Base-by-base conservation (phyloP, 371 early-diverging fungal genomes). In the Apophysomyces ossiformis region DNA sequence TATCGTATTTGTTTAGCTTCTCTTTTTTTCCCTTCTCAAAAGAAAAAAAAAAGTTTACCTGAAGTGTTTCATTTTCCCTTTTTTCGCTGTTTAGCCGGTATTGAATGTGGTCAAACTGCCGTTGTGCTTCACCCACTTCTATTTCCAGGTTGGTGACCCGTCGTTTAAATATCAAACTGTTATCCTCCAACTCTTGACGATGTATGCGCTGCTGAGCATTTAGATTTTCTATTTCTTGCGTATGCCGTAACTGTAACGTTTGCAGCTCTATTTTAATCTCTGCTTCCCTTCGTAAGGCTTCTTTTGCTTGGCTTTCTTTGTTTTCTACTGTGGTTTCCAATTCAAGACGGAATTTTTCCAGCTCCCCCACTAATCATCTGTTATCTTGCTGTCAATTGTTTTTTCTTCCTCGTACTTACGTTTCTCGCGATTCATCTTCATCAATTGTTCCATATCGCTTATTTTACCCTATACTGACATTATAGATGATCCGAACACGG, bases 191-290 rank as follows among this genome's bases (percentile, higher is more conserved):
- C 41, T 68, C 69, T 58, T 79, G 79, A 15, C 56, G 61, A 43
- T 76, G 73, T 13, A 79, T 71, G 8, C 76, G 67, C n/a, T 74
- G 79, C 21, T 69, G 63, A 11, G 74, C 68, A 37, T 76, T 71
- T 12, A 74, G 13, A 9, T 72, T 65, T 60, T 72, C 73, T 36
- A 75, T 57, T 37, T 75, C 68, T 15, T 56, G 64, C 0, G 35
- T 54, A 66, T 79, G 74, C 12, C 64, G 38, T 47, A 70, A 39
- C 37, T 75, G 73, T 32, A 70, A 50, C 9, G 60, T 37, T 68
- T 70, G 59, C 47, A 73, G 13, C 39, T 73, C 70, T 38, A 66
- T 65, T 61, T 72, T 69, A 26, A 77, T 54, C 15, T 46, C 60
- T 36, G 70, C 67, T 66, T 67, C 72, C 36, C 61, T 60, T 44